These are phyloP conservation scores for Cicer cuneatum DNA, from an alignment of 306 rosid genomes.

Conservation along the genomic window DNA sequence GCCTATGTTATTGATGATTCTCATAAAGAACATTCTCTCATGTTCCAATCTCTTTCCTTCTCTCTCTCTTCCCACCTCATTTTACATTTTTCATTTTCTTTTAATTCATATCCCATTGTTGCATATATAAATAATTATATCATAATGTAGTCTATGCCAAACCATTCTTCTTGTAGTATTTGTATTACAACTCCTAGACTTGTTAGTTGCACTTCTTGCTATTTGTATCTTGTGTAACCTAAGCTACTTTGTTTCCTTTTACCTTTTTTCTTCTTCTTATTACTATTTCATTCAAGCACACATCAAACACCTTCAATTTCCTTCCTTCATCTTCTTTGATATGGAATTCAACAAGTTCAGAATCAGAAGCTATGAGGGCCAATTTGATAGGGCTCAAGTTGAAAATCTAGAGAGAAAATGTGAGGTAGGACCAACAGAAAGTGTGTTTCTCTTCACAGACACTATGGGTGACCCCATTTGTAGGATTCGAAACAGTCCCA, in stretches of 20 bases:
- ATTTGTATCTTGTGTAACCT: slow-evolving; percentile 27
- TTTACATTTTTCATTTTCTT: neutral
- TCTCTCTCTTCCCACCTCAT: slow-evolving; percentile 37
- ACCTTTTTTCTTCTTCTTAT: neutral
- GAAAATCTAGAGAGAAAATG: slow-evolving; percentile 86
- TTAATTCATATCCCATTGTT: slow-evolving; percentile 24
- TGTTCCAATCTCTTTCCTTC: slow-evolving; percentile 40
- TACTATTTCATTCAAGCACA: slow-evolving; percentile 17
- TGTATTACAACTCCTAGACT: slow-evolving; percentile 29
- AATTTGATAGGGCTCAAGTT: slow-evolving; percentile 70
- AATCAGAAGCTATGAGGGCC: slow-evolving; percentile 68
- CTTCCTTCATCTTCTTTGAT: neutral
- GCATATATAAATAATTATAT: slow-evolving; percentile 53
- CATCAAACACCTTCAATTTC: slow-evolving; percentile 33
- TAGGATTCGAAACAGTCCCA: slow-evolving; percentile 88
- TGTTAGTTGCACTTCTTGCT: slow-evolving; percentile 43
- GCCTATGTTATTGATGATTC: slow-evolving; percentile 58
- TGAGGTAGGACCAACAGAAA: slow-evolving; percentile 76
- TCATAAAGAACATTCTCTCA: slow-evolving; percentile 63
- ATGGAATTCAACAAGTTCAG: slow-evolving; percentile 59
- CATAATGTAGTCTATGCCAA: slow-evolving; percentile 47
- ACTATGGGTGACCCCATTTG: slow-evolving; percentile 97
- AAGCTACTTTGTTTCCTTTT: slow-evolving; percentile 37
- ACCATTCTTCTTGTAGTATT: slow-evolving; percentile 45
- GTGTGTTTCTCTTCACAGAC: slow-evolving; percentile 84